phyloP scores from a whole-genome alignment of 1,284 basidiomycete species.

The Naganishia sp. region DNA sequence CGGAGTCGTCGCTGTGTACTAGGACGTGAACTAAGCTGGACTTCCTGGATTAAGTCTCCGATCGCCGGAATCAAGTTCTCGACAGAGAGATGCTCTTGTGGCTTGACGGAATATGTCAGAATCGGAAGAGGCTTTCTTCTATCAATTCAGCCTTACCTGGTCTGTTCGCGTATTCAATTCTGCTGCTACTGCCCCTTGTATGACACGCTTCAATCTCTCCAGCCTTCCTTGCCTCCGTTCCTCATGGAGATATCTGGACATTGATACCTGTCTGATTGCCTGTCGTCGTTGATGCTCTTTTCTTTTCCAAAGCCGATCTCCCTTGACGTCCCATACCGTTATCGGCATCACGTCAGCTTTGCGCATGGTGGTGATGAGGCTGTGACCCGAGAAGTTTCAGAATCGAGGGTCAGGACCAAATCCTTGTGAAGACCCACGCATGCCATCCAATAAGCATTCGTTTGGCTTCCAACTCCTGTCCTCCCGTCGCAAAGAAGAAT shows the following conservation, averaged over 20 bases:
- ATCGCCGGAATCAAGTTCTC: neutral
- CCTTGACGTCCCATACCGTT: constrained; percentile 51
- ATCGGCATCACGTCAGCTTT: constrained; percentile 45
- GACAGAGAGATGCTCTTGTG: neutral
- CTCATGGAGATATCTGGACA: constrained; percentile 46
- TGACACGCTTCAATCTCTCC: neutral
- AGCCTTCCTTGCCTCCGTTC: constrained; percentile 39
- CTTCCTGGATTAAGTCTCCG: constrained; percentile 11
- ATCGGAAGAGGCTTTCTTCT: neutral
- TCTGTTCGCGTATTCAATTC: neutral
- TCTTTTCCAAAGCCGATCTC: constrained; percentile 51
- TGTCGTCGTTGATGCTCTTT: constrained; percentile 42
- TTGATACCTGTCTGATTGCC: constrained; percentile 33
- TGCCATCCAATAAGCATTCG: constrained; percentile 50
- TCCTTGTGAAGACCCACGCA: constrained; percentile 38
- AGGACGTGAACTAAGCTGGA: constrained; percentile 16
- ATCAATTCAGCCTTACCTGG: neutral
- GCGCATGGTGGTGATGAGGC: constrained; percentile 47
- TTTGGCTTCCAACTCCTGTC: constrained; percentile 38
- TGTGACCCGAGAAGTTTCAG: constrained; percentile 24
- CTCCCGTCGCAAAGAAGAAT: constrained; percentile 46
- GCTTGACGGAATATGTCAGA: neutral
- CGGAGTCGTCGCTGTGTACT: neutral
- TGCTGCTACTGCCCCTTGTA: neutral
- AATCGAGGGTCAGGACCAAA: neutral